phyloP scores from a whole-genome alignment of 2,329 filamentous ascomycete species.

The Fusarium pseudocircinatum region DNA sequence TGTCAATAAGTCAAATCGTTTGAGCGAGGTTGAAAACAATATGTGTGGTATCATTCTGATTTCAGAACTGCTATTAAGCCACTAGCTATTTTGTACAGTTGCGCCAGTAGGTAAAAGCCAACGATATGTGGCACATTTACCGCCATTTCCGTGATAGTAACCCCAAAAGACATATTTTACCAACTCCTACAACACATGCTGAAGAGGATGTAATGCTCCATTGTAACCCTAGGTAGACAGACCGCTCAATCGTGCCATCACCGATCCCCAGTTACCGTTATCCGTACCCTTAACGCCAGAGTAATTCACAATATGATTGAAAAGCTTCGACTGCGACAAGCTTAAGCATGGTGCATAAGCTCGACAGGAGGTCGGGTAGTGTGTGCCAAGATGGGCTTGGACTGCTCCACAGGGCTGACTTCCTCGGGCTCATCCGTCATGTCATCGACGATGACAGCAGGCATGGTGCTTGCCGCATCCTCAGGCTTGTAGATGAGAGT shows the following conservation, averaged over 20 bases:
- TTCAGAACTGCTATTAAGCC: conserved; percentile 15
- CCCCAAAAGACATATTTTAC: conserved; percentile 29
- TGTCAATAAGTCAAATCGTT: background rate
- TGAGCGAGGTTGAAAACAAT: background rate
- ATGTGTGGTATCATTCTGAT: conserved; percentile 1
- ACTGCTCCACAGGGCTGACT: conserved; percentile 53
- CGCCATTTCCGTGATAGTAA: conserved; percentile 4
- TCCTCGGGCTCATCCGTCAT: conserved; percentile 66
- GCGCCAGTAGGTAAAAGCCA: conserved; percentile 18
- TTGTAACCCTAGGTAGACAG: conserved; percentile 12
- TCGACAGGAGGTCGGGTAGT: conserved; percentile 72
- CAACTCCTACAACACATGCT: conserved; percentile 36
- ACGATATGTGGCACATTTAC: conserved; percentile 3
- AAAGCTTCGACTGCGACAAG: background rate
- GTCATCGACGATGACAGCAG: conserved; percentile 74
- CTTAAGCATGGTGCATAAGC: conserved; percentile 62
- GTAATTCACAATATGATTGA: conserved; percentile 3
- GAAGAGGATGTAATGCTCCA: conserved; percentile 29
- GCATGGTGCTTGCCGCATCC: conserved; percentile 63
- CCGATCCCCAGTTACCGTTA: conserved; percentile 7
- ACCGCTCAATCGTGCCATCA: conserved; percentile 14
- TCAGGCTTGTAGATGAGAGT: conserved; percentile 73
- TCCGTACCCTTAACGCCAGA: conserved; percentile 36
- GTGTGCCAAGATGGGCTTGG: conserved; percentile 65
- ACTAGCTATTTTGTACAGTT: conserved; percentile 25